Conservation (phyloP, 106 monocot genomes). For the Alisma plantagoaquatica region DNA sequence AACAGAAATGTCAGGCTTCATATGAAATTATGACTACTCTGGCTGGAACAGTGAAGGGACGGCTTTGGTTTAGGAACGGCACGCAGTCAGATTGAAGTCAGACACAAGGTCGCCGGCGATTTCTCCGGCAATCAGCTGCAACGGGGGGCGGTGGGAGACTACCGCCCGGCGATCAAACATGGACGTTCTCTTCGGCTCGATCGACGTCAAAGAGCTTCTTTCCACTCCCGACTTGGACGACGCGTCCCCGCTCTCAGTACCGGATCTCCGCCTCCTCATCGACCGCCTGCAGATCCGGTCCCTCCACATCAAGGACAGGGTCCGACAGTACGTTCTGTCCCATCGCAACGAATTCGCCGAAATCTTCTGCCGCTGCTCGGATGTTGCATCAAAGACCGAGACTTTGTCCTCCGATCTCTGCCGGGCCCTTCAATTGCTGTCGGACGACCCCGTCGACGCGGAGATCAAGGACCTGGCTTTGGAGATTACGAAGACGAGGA, state of each 20-base stretch:
- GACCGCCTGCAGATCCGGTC: constrained; percentile 79
- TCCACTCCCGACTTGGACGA: constrained; percentile 33
- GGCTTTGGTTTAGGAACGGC: too few species aligned
- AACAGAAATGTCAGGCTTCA: too few species aligned
- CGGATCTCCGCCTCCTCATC: constrained; percentile 90
- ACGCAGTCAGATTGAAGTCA: too few species aligned
- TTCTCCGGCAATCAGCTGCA: not conserved
- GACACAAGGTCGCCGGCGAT: not conserved
- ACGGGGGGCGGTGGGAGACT: not conserved
- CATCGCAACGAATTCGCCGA: constrained; percentile 47
- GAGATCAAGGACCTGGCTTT: constrained; percentile 29
- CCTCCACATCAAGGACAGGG: constrained; percentile 51
- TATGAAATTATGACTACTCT: too few species aligned
- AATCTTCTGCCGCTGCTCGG: constrained; percentile 44
- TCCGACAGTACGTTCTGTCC: constrained; percentile 53
- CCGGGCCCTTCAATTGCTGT: constrained; percentile 32
- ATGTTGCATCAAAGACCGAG: constrained; percentile 24
- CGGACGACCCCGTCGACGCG: constrained; percentile 25
- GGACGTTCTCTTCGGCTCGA: constrained; percentile 59
- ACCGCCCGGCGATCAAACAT: too few species aligned
- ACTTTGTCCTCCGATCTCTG: constrained; percentile 26
- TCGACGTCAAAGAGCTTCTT: constrained; percentile 82
- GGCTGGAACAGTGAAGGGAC: too few species aligned
- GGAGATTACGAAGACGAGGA: constrained; percentile 39
- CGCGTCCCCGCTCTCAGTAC: constrained; percentile 71